Conservation (phyloP, 75 land plant genomes). For the Larix kaempferi region DNA sequence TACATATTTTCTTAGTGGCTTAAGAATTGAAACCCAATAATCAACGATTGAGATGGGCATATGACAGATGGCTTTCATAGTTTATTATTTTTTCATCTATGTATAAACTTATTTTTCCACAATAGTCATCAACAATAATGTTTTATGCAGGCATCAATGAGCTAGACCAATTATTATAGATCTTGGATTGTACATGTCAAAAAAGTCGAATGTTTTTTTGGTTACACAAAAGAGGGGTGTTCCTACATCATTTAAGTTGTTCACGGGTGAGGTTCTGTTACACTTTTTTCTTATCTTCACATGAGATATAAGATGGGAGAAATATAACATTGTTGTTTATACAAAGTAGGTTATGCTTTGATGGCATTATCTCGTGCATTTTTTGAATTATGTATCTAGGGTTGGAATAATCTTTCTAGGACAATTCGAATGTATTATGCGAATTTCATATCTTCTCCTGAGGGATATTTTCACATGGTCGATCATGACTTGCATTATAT, state of each 20-base stretch:
- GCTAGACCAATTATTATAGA: conserved; percentile 87
- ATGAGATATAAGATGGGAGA: not conserved
- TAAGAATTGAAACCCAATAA: too few relatives aligned
- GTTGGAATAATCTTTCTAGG: conserved; percentile 86
- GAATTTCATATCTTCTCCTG: conserved; percentile 65
- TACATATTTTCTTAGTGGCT: not conserved
- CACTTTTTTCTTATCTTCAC: not conserved
- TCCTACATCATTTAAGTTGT: conserved; percentile 81
- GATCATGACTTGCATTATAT: too few relatives aligned
- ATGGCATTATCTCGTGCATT: conserved; percentile 65
- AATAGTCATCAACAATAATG: too few relatives aligned
- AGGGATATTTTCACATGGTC: too few relatives aligned
- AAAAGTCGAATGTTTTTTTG: conserved; percentile 25
- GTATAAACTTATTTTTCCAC: too few relatives aligned
- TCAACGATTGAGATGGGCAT: too few relatives aligned
- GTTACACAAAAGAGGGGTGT: conserved; percentile 73
- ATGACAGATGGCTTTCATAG: too few relatives aligned
- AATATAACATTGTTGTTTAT: not conserved
- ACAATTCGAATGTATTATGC: conserved; percentile 15
- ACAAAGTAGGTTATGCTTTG: conserved; percentile 74
- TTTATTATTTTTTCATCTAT: too few relatives aligned
- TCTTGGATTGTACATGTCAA: conserved; percentile 78
- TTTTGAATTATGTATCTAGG: conserved; percentile 64
- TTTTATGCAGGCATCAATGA: conserved; percentile 55
- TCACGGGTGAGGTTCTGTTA: conserved; percentile 53